Percentiles rank a stretch among this genome's conserved stretches.
Conservation (phyloP, 257 asterid genomes). For the Capsicum chinense region DNA sequence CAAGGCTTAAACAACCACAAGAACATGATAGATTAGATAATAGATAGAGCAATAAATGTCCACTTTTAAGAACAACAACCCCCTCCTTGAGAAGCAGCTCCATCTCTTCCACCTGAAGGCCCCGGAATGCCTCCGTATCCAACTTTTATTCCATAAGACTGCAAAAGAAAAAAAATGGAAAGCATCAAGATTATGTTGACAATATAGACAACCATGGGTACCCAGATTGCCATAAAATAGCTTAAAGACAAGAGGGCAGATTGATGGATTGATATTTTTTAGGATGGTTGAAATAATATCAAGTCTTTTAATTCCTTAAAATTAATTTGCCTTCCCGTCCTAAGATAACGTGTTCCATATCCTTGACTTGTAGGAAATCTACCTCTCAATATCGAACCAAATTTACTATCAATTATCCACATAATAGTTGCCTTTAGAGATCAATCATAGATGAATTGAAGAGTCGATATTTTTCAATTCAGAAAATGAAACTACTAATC, state of each 20-base stretch:
- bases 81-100: slow-evolving; percentile 73
- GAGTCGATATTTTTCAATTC: background rate
- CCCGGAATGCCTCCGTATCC: slow-evolving; percentile 86
- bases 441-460: background rate
- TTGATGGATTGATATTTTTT: background rate
- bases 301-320: background rate
- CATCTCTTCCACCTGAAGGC: slow-evolving; percentile 78
- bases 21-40: background rate
- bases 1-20: background rate
- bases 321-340: background rate
- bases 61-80: slow-evolving; percentile 80
- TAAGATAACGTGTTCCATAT: background rate
- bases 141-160: slow-evolving; percentile 91
- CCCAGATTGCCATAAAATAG: background rate
- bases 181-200: background rate
- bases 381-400: background rate
- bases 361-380: background rate
- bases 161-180: slow-evolving; percentile 34
- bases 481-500: background rate
- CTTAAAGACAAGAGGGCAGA: background rate
- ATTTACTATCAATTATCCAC: background rate
- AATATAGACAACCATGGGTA: background rate
- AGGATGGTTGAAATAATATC: background rate
- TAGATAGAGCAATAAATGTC: background rate
- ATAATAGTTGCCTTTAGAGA: background rate